Conservation (phyloP, 345 rosid species). For the Eucalyptus curtisii region DNA sequence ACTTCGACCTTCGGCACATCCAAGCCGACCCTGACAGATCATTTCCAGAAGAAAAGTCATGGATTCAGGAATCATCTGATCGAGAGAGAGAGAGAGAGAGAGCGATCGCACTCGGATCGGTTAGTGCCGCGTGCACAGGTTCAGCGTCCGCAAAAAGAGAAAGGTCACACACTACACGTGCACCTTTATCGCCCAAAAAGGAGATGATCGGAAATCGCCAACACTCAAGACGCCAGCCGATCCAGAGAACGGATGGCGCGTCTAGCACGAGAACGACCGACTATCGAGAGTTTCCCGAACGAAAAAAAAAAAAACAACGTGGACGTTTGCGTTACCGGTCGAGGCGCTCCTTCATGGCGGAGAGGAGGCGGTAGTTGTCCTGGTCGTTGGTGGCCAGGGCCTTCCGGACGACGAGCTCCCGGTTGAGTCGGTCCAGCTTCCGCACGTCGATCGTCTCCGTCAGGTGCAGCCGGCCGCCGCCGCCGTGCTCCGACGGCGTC, state of each 20-base stretch:
- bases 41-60: not conserved
- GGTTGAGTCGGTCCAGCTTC: slow-evolving; percentile 35
- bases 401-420: slow-evolving; percentile 66
- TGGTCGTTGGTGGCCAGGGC: slow-evolving; percentile 83
- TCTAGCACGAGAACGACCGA: not conserved
- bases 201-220: not conserved
- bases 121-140: not conserved
- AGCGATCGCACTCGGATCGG: not conserved
- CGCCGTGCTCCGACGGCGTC: slow-evolving; percentile 12
- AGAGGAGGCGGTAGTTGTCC: slow-evolving; percentile 57
- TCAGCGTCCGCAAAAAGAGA: not conserved
- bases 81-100: not conserved
- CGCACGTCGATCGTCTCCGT: slow-evolving; percentile 61
- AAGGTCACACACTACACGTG: not conserved
- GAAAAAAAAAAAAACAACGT: not conserved
- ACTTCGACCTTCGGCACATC: slow-evolving; percentile 70
- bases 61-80: not conserved
- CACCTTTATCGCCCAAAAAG: not conserved
- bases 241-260: not conserved
- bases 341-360: slow-evolving; percentile 67
- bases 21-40: slow-evolving; percentile 45
- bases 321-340: slow-evolving; percentile 23
- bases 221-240: not conserved
- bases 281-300: not conserved
- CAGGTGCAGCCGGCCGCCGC: not conserved